phyloP scores from a whole-genome alignment of 352 stramenopile species.

The Phytopythium ostracodes region DNA sequence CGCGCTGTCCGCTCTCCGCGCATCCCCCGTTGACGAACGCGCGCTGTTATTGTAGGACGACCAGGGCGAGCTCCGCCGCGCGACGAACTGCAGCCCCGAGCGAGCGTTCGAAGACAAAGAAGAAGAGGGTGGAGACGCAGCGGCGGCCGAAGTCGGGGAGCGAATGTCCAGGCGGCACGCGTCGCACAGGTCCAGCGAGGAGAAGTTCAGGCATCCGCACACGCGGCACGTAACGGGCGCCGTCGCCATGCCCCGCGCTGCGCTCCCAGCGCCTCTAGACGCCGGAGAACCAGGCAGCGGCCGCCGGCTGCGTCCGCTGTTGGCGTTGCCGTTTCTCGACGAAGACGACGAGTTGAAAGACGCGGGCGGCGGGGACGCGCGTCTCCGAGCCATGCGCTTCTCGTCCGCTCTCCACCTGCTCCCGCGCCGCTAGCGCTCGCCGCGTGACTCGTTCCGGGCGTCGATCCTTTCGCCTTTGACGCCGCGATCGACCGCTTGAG shows the following conservation, averaged over 20 bases:
- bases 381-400: background rate
- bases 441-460: background rate
- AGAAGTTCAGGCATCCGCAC: slow-evolving; percentile 53
- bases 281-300: background rate
- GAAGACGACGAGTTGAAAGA: background rate
- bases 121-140: no score
- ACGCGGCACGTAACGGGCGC: slow-evolving; percentile 28
- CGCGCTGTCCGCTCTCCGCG: background rate
- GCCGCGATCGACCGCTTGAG: background rate
- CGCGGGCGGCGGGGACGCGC: background rate
- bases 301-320: background rate
- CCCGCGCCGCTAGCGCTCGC: background rate
- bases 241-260: background rate
- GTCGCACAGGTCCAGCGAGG: slow-evolving; percentile 24
- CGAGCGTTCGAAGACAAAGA: background rate
- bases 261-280: background rate
- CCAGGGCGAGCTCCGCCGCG: background rate
- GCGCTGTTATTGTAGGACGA: background rate
- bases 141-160: background rate
- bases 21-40: background rate
- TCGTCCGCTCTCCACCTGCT: background rate
- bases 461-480: background rate
- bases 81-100: background rate
- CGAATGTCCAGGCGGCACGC: slow-evolving; percentile 15
- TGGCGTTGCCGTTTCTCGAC: background rate